Evolutionary conservation across 768 basidiomycete species (phyloP).

Genomic region (Lactifluus pinguis): DNA sequence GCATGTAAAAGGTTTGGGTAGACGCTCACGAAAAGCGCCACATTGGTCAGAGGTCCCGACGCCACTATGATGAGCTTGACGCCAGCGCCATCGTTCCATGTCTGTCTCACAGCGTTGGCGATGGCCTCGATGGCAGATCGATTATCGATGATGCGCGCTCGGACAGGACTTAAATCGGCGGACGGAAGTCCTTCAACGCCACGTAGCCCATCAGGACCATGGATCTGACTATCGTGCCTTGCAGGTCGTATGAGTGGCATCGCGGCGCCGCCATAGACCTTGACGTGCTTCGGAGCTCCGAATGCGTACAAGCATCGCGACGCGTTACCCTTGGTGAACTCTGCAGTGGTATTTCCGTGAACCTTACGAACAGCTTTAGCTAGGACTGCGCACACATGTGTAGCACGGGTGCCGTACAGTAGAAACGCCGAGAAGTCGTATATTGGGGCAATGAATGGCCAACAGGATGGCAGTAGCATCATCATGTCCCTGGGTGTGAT

Average conservation of each 20-base stretch:
- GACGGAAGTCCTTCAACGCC: slow-evolving; percentile 72
- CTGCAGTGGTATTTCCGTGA: slow-evolving; percentile 66
- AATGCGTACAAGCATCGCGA: slow-evolving; percentile 71
- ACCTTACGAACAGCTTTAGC: slow-evolving; percentile 36
- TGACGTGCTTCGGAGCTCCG: slow-evolving; percentile 47
- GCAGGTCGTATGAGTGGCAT: slow-evolving; percentile 58
- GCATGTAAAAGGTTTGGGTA: slow-evolving; percentile 43
- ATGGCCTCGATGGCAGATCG: slow-evolving; percentile 65
- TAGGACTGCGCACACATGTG: background rate
- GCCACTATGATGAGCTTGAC: slow-evolving; percentile 61
- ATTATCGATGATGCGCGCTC: slow-evolving; percentile 41
- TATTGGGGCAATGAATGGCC: slow-evolving; percentile 54
- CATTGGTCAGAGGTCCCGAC: slow-evolving; percentile 80
- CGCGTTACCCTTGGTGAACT: slow-evolving; percentile 62
- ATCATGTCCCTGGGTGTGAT: slow-evolving; percentile 62
- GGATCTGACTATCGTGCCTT: slow-evolving; percentile 67
- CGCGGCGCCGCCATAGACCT: slow-evolving; percentile 59
- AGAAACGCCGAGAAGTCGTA: slow-evolving; percentile 73
- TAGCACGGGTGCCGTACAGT: slow-evolving; percentile 41
- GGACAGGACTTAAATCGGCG: slow-evolving; percentile 39
- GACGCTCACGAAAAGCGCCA: slow-evolving; percentile 34
- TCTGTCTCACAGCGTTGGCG: slow-evolving; percentile 40
- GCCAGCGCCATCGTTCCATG: slow-evolving; percentile 52
- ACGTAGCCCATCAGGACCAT: slow-evolving; percentile 74
- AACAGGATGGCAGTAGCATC: slow-evolving; percentile 81